Conservation (phyloP, 768 basidiomycete species). For the Pisolithus sp. region DNA sequence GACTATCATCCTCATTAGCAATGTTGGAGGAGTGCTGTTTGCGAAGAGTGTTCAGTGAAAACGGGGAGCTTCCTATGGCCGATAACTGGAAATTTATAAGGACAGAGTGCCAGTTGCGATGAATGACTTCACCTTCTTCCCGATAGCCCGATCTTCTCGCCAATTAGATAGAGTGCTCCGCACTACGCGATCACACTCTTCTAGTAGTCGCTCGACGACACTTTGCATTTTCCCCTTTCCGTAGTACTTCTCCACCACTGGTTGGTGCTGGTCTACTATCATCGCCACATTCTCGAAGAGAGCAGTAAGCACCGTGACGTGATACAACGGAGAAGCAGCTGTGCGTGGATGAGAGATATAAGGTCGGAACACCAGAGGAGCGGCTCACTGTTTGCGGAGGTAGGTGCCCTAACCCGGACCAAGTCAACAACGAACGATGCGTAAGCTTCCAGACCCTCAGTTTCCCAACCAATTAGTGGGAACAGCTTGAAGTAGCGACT, state of each 20-base stretch:
- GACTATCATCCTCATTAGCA: conserved; percentile 43
- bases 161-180: conserved; percentile 71
- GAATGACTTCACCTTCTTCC: conserved; percentile 55
- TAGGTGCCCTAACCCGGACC: conserved; percentile 70
- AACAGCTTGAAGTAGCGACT: conserved; percentile 97
- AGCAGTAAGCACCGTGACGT: conserved; percentile 81
- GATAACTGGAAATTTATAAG: conserved; percentile 32
- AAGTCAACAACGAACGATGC: conserved; percentile 89
- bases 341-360: conserved; percentile 7
- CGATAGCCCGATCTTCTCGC: conserved; percentile 85
- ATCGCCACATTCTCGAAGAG: conserved; percentile 93
- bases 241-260: conserved; percentile 97
- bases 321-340: conserved; percentile 93
- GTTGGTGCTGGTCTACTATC: conserved; percentile 96
- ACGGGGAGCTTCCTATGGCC: conserved; percentile 40
- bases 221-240: conserved; percentile 80
- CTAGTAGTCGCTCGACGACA: conserved; percentile 68
- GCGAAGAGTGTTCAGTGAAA: conserved; percentile 25
- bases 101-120: neutral
- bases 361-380: conserved; percentile 5
- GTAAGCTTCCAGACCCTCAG: conserved; percentile 87
- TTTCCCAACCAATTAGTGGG: conserved; percentile 91
- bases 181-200: conserved; percentile 84
- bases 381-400: conserved; percentile 71
- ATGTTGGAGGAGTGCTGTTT: conserved; percentile 25